phyloP scores from a whole-genome alignment of 805 yeast species.

The Monosporozyma unispora region DNA sequence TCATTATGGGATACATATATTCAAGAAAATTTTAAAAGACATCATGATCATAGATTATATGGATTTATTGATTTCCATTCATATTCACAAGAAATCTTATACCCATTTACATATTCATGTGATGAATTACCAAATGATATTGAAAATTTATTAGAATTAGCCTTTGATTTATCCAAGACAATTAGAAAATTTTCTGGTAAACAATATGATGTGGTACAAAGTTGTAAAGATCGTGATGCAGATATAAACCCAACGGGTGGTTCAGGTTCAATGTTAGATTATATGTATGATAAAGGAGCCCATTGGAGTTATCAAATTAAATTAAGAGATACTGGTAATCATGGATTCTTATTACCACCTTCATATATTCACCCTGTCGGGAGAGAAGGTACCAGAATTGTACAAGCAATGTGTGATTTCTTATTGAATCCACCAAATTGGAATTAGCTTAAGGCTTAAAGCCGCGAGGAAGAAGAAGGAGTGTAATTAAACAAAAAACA shows the following conservation, averaged over 20 bases:
- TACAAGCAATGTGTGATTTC: slow-evolving; percentile 56
- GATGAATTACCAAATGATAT: slow-evolving; percentile 63
- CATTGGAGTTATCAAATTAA: slow-evolving; percentile 80
- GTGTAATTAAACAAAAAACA: too few relatives aligned
- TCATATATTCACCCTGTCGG: slow-evolving; percentile 70
- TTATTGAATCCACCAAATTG: slow-evolving; percentile 34
- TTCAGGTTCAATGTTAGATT: slow-evolving; percentile 73
- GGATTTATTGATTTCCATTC: slow-evolving; percentile 82
- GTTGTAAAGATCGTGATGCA: slow-evolving; percentile 70
- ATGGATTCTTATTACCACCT: slow-evolving; percentile 72
- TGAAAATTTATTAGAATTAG: slow-evolving; percentile 72
- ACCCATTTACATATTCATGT: slow-evolving; percentile 79
- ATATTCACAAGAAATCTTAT: slow-evolving; percentile 72
- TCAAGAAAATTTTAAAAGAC: slow-evolving; percentile 29
- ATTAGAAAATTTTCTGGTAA: slow-evolving; percentile 58
- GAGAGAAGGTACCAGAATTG: slow-evolving; percentile 57
- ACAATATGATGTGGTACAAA: slow-evolving; percentile 59
- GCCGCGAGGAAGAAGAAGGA: too few relatives aligned
- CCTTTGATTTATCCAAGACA: slow-evolving; percentile 70
- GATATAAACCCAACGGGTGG: slow-evolving; percentile 69
- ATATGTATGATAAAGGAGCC: slow-evolving; percentile 74
- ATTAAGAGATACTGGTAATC: slow-evolving; percentile 71
- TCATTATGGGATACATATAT: slow-evolving; percentile 40
- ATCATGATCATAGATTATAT: slow-evolving; percentile 45
- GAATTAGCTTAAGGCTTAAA: too few relatives aligned